phyloP scores from a whole-genome alignment of 331 rosid genomes.

The Saraca asoca region DNA sequence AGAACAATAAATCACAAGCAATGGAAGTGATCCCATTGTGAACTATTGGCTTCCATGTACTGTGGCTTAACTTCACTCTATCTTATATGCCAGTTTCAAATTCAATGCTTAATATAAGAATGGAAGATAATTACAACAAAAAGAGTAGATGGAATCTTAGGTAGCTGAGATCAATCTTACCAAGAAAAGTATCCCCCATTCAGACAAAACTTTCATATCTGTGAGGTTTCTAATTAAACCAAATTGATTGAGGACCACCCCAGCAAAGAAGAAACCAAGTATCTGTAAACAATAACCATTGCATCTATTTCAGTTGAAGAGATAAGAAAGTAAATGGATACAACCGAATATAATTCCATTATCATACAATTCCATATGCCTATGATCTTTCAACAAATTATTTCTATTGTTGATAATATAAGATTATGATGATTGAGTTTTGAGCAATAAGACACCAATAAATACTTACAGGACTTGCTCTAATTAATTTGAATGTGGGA shows the following conservation, averaged over 20 bases:
- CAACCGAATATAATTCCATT: not conserved
- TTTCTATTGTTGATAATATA: not conserved
- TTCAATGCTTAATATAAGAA: conserved; percentile 22
- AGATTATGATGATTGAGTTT: not conserved
- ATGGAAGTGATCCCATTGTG: too few species aligned
- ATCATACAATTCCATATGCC: not conserved
- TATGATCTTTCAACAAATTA: not conserved
- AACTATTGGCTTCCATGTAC: not conserved
- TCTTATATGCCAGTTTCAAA: conserved; percentile 10
- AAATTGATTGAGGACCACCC: conserved; percentile 62
- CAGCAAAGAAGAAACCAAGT: conserved; percentile 71
- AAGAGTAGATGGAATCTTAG: conserved; percentile 18
- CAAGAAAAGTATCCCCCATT: conserved; percentile 76
- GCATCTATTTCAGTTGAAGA: not conserved
- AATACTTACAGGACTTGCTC: conserved; percentile 92
- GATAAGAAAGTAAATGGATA: not conserved
- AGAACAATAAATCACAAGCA: too few species aligned
- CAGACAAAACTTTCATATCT: conserved; percentile 65
- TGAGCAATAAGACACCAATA: not conserved
- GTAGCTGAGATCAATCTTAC: conserved; percentile 49
- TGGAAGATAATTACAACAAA: conserved; percentile 17
- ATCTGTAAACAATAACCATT: conserved; percentile 46
- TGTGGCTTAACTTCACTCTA: conserved; percentile 9
- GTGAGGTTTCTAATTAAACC: conserved; percentile 65
- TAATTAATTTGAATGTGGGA: conserved; percentile 83